Evolutionary conservation across 148 eudicot species (phyloP).

Genomic region (Limonium bicolor): DNA sequence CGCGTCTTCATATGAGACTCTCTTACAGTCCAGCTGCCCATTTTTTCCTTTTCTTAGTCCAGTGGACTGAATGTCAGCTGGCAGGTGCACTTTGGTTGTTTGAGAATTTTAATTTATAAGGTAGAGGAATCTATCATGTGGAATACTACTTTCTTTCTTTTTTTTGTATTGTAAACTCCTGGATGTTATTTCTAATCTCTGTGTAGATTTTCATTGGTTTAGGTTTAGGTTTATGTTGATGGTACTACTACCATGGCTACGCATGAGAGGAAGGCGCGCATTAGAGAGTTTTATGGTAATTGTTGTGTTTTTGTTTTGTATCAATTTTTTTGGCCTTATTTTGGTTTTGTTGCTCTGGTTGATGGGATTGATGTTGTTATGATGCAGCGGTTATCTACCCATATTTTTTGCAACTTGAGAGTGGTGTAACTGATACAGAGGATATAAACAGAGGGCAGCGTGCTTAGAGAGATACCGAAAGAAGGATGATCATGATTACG

Average conservation of each 20-base stretch:
- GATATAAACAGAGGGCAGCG: slow-evolving; percentile 68
- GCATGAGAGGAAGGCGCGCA: slow-evolving; percentile 88
- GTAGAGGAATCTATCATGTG: no score
- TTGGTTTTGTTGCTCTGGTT: not conserved
- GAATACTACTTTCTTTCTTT: no score
- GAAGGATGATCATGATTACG: slow-evolving; percentile 57
- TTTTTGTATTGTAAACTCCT: not conserved
- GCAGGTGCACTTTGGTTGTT: slow-evolving; percentile 87
- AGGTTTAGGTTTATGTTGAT: slow-evolving; percentile 82
- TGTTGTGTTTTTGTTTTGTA: not conserved
- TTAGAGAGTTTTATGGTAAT: slow-evolving; percentile 87
- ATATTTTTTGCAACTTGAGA: slow-evolving; percentile 82
- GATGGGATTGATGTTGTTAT: no score
- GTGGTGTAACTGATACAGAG: slow-evolving; percentile 77
- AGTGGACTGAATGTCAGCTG: slow-evolving; percentile 92
- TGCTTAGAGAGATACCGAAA: slow-evolving; percentile 77
- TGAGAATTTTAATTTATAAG: slow-evolving; percentile 83
- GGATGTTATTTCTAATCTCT: no score
- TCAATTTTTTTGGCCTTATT: not conserved
- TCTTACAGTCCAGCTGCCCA: slow-evolving; percentile 98
- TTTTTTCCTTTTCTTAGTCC: slow-evolving; percentile 84
- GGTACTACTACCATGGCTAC: slow-evolving; percentile 97
- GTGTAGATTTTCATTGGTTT: no score
- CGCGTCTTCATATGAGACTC: slow-evolving; percentile 93
- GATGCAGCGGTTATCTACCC: slow-evolving; percentile 78